phyloP scores from a whole-genome alignment of 345 rosid genomes.

The Schrenkiella parvula region DNA sequence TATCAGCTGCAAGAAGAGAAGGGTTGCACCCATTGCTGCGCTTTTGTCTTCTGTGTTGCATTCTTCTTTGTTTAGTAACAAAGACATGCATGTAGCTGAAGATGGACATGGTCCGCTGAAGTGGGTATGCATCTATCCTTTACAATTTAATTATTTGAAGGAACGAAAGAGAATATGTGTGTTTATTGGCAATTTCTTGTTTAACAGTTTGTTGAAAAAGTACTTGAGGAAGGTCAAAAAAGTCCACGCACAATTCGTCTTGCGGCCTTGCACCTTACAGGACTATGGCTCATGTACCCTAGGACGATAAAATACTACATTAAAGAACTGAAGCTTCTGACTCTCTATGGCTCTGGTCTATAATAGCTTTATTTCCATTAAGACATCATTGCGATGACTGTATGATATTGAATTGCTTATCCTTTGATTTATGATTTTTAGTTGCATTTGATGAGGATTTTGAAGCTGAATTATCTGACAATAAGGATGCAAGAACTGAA shows the following conservation, averaged over 20 bases:
- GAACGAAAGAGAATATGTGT: conserved; percentile 1
- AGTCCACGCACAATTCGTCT: conserved; percentile 99
- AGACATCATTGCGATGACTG: neutral
- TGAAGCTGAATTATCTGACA: conserved; percentile 86
- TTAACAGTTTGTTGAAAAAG: conserved; percentile 72
- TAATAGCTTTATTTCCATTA: conserved; percentile 10
- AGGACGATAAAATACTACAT: conserved; percentile 63
- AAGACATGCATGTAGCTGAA: conserved; percentile 59
- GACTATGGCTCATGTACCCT: conserved; percentile 80
- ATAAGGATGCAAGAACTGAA: conserved; percentile 75
- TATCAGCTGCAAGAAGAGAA: conserved; percentile 82
- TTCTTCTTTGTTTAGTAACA: conserved; percentile 59
- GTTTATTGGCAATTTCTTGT: neutral
- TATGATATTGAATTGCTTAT: conserved; percentile 4
- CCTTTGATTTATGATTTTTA: conserved; percentile 21
- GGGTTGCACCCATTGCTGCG: conserved; percentile 89
- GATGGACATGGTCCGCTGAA: conserved; percentile 72
- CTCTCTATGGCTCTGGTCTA: conserved; percentile 92
- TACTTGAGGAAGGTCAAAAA: conserved; percentile 85
- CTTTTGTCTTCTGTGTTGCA: conserved; percentile 84
- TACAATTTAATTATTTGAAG: neutral
- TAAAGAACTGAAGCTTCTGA: conserved; percentile 77
- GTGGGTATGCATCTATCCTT: conserved; percentile 59
- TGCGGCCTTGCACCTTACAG: conserved; percentile 87
- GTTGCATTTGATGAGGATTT: conserved; percentile 99